phyloP scores from a whole-genome alignment of 495 filamentous ascomycete species.

The Aspergillus bertholletiae region DNA sequence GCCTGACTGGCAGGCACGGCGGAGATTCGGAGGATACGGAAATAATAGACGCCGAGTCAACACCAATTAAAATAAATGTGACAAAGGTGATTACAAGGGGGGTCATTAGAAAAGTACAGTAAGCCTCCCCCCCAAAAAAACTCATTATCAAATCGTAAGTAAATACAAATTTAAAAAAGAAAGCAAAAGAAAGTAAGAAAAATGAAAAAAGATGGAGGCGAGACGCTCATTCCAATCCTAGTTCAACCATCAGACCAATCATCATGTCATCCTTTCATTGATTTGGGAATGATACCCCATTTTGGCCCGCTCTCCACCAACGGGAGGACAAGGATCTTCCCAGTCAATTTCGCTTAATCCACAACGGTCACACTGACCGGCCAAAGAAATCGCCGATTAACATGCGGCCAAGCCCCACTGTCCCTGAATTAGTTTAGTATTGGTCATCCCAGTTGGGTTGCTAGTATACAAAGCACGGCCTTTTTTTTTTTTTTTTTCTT shows the following conservation, averaged over 20 bases:
- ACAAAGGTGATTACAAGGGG: too few relatives aligned
- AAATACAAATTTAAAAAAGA: too few relatives aligned
- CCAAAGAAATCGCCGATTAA: conserved; percentile 17
- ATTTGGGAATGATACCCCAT: conserved; percentile 14
- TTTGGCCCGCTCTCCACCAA: conserved; percentile 24
- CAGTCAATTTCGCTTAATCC: conserved; percentile 37
- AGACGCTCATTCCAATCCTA: conserved; percentile 4
- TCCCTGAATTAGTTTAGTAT: conserved; percentile 13
- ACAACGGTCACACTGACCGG: conserved; percentile 20
- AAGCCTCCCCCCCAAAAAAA: too few relatives aligned
- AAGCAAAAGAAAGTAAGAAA: not conserved
- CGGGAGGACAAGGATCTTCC: conserved; percentile 22
- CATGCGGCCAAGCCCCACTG: conserved; percentile 18
- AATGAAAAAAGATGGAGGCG: not conserved
- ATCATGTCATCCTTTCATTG: conserved; percentile 8
- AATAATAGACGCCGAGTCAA: conserved; percentile 24
- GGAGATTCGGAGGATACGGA: conserved; percentile 25
- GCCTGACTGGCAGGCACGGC: conserved; percentile 28
- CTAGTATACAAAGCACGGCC: not conserved
- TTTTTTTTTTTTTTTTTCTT: not conserved
- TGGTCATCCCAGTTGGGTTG: not conserved
- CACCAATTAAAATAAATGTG: conserved; percentile 17
- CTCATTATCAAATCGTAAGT: too few relatives aligned
- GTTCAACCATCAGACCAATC: conserved; percentile 1
- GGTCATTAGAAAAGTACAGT: too few relatives aligned